Base-by-base conservation (phyloP, 2,329 filamentous ascomycete species). In the Gliomastix tumulicola region DNA sequence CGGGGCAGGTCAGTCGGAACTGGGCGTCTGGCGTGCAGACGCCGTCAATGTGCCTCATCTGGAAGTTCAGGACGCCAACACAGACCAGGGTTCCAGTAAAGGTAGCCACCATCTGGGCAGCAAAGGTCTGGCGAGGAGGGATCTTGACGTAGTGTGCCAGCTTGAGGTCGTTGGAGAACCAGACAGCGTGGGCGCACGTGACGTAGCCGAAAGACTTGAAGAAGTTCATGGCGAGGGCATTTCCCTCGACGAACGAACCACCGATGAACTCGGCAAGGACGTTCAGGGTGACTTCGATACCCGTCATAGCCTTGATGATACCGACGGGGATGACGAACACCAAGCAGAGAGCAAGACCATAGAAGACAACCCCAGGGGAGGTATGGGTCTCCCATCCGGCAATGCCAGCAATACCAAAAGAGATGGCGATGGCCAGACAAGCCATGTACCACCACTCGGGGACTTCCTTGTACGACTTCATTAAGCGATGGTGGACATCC, bases 141-240 rank as follows among this genome's bases (percentile, higher is more conserved):
- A 80, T 76, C 58, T 78, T 78, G 57, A 74, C 66, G 52, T 78
- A 78, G 43, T 70, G 67, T 8, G 66, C 67, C 12, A 70, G 63
- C 50, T 70, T 70, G 23, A 68, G 49, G 43, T 66, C 67, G 44
- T 64, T 65, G 40, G 58, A 64, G 49, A 74, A 74, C 49, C 61
- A 61, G 17, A 74, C 56, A n/a, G 69, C 67, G 42, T 73, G 68
- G 1, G 67, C 65, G 35, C 66, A 69, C 2, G 66, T 69, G 12
- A 69, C 62, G 35, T 67, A 67, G 31, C 67, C 66, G 42, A 69
- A 71, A 1, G 63, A 66, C 57, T 73, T 74, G 62, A 74, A 72
- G 45, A 64, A 71, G 55, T 71, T 73, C 65, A 73, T 72, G 35
- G 65, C 67, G 36, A 71, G 47, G 1, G 68, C 67, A 36, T 72